Evolutionary conservation across 192 early-diverging fungal genomes (phyloP), one percentile per base, ranked within the genome.

Genomic region (Coemansia sp.): DNA sequence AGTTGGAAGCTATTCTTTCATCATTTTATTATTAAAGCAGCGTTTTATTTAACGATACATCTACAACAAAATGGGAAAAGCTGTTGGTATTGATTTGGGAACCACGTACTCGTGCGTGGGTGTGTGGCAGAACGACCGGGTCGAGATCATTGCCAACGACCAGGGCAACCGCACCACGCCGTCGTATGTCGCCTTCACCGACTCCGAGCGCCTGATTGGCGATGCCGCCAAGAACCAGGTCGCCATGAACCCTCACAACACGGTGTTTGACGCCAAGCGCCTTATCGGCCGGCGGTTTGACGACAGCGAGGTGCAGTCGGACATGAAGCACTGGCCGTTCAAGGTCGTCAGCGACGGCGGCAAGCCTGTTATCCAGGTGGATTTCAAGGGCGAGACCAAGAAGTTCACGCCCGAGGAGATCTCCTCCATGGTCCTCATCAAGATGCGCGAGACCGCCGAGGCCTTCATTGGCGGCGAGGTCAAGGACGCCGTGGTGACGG

Each of bases 261-360:
- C 96, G 61, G 92, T 98, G 56, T 98, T 95, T 62, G 93, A 95
- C 83, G 94, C 96, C 57, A 98, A 98, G 86, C 93, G 96, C 83
- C 84, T 96, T 26, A 98, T 98, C 69, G 96, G 96, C 75, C 96
- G 93, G 67, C 84, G 87, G 42, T 96, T 94, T 77, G 82, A 76
- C 40, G 93, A 95, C 73, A 57, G 79, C 59, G 96, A 95, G 79
- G 96, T 98, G 49, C 92, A 98, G 85, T 85, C 88, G 53, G 96
- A 98, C 80, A 98, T 98, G 92, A 96, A 96, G 89, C 92, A 94
- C 87, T 96, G 88, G 89, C 88, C 93, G 40, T 98, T 96, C 89
- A 96, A 93, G 82, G 84, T 98, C 72, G 69, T 95, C 66, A 79
- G 87, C 69, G 88, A 92, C 81, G 87, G 82, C 42, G 70, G 79